Evolutionary conservation across 345 rosid genomes (phyloP).

Genomic region (Firmiana major): DNA sequence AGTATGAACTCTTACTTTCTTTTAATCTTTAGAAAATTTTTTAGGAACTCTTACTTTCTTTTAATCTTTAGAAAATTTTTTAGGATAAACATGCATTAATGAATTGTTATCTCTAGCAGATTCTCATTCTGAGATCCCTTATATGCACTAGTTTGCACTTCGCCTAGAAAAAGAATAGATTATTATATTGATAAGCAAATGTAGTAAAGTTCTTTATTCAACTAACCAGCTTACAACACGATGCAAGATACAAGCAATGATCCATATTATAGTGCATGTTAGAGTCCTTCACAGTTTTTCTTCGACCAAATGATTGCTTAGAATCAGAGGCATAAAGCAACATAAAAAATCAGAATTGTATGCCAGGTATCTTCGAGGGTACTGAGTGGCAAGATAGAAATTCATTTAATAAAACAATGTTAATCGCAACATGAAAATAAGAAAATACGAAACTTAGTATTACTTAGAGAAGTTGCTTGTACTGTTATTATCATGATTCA

Average conservation of each 20-base stretch:
- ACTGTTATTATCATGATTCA: background rate
- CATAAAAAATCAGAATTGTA: background rate
- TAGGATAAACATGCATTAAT: background rate
- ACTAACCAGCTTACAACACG: background rate
- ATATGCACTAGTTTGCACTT: background rate
- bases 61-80: background rate
- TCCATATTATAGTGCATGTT: background rate
- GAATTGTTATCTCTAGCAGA: background rate
- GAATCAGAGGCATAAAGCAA: background rate
- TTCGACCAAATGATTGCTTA: background rate
- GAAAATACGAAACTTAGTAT: too few species aligned
- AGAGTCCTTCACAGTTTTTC: background rate
- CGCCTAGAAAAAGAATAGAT: background rate
- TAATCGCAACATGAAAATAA: background rate
- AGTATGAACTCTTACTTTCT: slow-evolving; percentile 29
- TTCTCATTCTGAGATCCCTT: background rate
- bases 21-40: background rate
- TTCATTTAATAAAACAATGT: background rate
- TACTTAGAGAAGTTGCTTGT: background rate
- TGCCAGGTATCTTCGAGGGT: background rate
- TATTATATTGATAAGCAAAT: background rate
- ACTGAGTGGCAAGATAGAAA: background rate
- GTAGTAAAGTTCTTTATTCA: background rate
- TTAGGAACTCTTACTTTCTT: background rate
- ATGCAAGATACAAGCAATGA: background rate